Evolutionary conservation across 805 yeast species (phyloP).

Genomic region (Candida insectalens): DNA sequence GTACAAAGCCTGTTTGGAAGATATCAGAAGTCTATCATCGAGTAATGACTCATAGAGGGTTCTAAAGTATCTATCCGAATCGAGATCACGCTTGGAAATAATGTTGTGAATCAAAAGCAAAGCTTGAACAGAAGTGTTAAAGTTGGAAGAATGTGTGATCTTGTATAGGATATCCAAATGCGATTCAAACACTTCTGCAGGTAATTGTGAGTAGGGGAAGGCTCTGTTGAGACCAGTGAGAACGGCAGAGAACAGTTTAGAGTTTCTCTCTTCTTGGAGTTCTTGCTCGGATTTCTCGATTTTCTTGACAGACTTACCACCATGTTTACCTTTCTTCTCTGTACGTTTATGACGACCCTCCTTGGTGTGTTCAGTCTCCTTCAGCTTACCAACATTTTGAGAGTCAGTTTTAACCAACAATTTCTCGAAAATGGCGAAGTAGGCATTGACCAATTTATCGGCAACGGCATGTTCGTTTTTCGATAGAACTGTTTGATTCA

Average conservation of each 20-base stretch:
- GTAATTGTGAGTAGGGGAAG: constrained; percentile 79
- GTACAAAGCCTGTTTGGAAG: constrained; percentile 90
- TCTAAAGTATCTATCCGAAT: constrained; percentile 61
- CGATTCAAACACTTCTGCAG: constrained; percentile 55
- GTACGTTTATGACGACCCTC: constrained; percentile 62
- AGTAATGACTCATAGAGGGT: constrained; percentile 84
- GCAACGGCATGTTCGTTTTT: constrained; percentile 73
- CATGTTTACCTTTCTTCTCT: constrained; percentile 76
- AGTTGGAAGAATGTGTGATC: constrained; percentile 89
- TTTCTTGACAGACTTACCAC: constrained; percentile 66
- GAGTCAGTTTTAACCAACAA: constrained; percentile 60
- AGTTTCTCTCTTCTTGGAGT: constrained; percentile 65
- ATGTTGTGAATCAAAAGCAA: constrained; percentile 78
- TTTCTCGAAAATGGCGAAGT: constrained; percentile 80
- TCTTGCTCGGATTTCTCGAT: constrained; percentile 55
- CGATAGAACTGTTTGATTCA: constrained; percentile 87
- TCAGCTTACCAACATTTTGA: constrained; percentile 27
- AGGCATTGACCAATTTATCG: constrained; percentile 71
- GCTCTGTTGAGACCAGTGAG: constrained; percentile 94
- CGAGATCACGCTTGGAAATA: constrained; percentile 37
- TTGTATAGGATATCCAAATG: constrained; percentile 80
- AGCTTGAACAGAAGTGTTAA: constrained; percentile 91
- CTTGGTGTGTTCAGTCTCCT: constrained; percentile 40
- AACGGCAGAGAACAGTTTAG: constrained; percentile 80
- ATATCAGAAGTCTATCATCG: constrained; percentile 72